Conservation (phyloP, 2,329 filamentous ascomycete genomes). For the Onygena corvina region DNA sequence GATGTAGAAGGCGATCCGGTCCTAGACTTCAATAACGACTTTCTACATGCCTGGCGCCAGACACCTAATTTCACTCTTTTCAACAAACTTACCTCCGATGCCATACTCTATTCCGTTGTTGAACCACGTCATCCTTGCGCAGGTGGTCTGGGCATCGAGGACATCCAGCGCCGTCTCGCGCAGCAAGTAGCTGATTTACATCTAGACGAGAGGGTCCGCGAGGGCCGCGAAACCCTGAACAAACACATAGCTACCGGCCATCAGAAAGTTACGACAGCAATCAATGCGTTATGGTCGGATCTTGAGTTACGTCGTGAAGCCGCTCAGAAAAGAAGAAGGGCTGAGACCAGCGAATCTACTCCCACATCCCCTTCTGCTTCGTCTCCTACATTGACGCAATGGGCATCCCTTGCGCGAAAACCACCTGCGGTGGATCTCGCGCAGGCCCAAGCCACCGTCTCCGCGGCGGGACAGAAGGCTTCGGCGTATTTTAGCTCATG, state of each 20-base stretch:
- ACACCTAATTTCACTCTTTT: constrained; percentile 92
- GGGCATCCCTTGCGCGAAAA: constrained; percentile 24
- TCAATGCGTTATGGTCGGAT: constrained; percentile 81
- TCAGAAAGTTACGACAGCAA: constrained; percentile 74
- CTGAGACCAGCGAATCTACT: constrained; percentile 14
- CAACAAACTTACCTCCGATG: constrained; percentile 59
- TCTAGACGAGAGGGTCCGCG: constrained; percentile 76
- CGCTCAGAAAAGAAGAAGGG: constrained; percentile 44
- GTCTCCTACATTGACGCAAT: constrained; percentile 17
- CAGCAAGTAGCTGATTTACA: constrained; percentile 91
- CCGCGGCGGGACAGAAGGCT: constrained; percentile 44
- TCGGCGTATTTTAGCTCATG: constrained; percentile 52
- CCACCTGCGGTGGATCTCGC: constrained; percentile 37
- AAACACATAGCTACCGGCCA: constrained; percentile 78
- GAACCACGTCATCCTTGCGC: constrained; percentile 89
- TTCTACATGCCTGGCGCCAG: constrained; percentile 72
- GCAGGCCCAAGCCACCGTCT: constrained; percentile 44
- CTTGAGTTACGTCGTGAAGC: constrained; percentile 69
- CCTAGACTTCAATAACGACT: constrained; percentile 69
- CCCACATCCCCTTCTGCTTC: constrained; percentile 16
- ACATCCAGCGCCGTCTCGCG: constrained; percentile 77
- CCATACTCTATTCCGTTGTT: constrained; percentile 84
- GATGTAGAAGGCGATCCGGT: constrained; percentile 69
- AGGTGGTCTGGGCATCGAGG: constrained; percentile 83
- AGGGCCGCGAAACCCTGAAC: constrained; percentile 73